These are phyloP conservation scores for Diaporthe sp. DNA, from an alignment of 2,329 filamentous ascomycete species.

Conservation along the genomic window DNA sequence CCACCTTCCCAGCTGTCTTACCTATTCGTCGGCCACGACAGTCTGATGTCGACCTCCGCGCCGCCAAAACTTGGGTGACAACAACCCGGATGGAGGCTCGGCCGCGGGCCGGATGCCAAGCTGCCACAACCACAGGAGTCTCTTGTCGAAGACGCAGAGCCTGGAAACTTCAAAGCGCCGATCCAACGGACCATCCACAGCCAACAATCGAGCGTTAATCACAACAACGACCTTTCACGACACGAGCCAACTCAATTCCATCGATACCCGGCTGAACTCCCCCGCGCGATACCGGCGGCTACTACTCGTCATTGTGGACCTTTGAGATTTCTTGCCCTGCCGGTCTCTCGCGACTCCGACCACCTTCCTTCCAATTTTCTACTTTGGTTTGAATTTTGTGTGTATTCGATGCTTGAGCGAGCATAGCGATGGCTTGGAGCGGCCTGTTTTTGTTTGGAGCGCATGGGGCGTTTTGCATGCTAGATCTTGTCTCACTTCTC, in stretches of 20 bases:
- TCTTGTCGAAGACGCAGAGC: slow-evolving; percentile 39
- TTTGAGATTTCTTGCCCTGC: slow-evolving; percentile 19
- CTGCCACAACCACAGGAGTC: slow-evolving; percentile 37
- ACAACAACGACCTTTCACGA: slow-evolving; percentile 21
- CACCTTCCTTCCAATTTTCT: slow-evolving; percentile 24
- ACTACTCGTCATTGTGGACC: slow-evolving; percentile 27
- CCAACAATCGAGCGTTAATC: slow-evolving; percentile 17
- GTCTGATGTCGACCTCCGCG: slow-evolving; percentile 56
- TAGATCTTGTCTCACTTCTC: slow-evolving; percentile 31
- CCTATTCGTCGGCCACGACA: slow-evolving; percentile 62
- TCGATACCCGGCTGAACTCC: slow-evolving; percentile 11
- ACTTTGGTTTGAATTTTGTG: slow-evolving; percentile 18
- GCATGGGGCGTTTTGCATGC: slow-evolving; percentile 38
- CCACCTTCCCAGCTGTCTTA: slow-evolving; percentile 64
- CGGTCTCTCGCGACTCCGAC: slow-evolving; percentile 26
- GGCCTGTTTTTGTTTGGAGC: background rate
- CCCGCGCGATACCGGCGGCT: slow-evolving; percentile 18
- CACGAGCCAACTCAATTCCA: slow-evolving; percentile 9
- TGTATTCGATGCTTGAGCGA: slow-evolving; percentile 38
- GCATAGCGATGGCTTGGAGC: slow-evolving; percentile 39
- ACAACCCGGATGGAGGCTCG: background rate
- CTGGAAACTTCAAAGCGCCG: background rate
- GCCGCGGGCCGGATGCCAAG: slow-evolving; percentile 43
- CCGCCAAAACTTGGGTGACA: slow-evolving; percentile 46
- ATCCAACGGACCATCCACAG: background rate